Conservation (phyloP, 23 red algal genomes). For the Gracilaria domingensis region DNA sequence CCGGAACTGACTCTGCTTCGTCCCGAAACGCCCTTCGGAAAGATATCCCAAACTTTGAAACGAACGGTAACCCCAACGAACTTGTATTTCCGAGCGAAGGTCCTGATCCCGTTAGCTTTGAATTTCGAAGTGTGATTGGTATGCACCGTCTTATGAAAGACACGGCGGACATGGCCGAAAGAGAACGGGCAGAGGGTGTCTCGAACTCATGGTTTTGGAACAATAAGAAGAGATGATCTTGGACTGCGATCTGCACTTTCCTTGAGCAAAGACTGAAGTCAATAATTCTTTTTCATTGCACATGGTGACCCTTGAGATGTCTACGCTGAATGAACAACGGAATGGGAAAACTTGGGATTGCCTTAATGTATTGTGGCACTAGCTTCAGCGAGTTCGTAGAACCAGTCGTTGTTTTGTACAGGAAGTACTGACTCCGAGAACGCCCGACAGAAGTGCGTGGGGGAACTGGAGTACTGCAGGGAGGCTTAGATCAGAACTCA, state of each 20-base stretch:
- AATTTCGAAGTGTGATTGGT: slow-evolving; percentile 35
- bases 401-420: neutral
- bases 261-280: neutral
- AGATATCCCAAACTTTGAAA: slow-evolving; percentile 1
- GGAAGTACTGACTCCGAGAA: neutral
- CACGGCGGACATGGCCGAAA: slow-evolving; percentile 24
- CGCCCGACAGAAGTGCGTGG: neutral
- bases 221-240: slow-evolving; percentile 17
- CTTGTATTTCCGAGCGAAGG: neutral
- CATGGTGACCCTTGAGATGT: neutral
- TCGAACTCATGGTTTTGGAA: slow-evolving; percentile 34
- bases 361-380: neutral
- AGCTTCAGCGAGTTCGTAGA: neutral
- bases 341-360: neutral
- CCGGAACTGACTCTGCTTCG: slow-evolving; percentile 29
- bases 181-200: slow-evolving; percentile 25
- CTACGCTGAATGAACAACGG: neutral
- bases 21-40: slow-evolving; percentile 15
- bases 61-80: neutral
- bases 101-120: slow-evolving; percentile 21
- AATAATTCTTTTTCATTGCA: neutral
- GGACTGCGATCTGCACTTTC: neutral
- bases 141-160: slow-evolving; percentile 51
- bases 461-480: neutral
- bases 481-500: neutral